Percentiles rank a stretch among this genome's conserved stretches.
phyloP scores from a whole-genome alignment of 75 land plant genomes.

The Ceratopteris richardii region DNA sequence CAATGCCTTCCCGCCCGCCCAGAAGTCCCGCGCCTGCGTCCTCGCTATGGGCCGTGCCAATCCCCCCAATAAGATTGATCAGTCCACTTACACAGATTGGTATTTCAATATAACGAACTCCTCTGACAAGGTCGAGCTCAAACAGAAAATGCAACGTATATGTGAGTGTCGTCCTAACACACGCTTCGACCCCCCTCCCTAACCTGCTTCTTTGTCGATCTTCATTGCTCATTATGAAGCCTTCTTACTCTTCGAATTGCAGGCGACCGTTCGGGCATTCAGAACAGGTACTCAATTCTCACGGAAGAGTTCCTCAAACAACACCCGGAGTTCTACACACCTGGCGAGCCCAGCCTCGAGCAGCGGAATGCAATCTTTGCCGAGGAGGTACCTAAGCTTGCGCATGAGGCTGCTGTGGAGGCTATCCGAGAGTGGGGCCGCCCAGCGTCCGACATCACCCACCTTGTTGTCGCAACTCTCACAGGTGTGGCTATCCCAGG shows the following conservation, averaged over 20 bases:
- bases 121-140: constrained; percentile 12
- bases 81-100: constrained; percentile 9
- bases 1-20: neutral
- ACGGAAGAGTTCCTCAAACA: constrained; percentile 5
- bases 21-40: neutral
- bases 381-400: constrained; percentile 6
- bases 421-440: constrained; percentile 7
- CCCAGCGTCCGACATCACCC: constrained; percentile 2
- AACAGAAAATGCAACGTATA: constrained; percentile 6
- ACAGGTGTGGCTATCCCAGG: constrained; percentile 6
- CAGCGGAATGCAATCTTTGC: neutral
- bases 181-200: neutral
- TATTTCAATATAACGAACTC: constrained; percentile 9
- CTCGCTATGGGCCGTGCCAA: constrained; percentile 8
- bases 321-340: constrained; percentile 8
- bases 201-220: too few species aligned
- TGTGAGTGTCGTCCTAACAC: constrained; percentile 2
- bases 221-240: too few species aligned
- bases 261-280: constrained; percentile 14
- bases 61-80: constrained; percentile 6
- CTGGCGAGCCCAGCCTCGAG: neutral
- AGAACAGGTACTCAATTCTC: neutral
- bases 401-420: constrained; percentile 3
- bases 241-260: neutral
- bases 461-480: constrained; percentile 3